Evolutionary conservation across 2,329 filamentous ascomycete genomes (phyloP), one percentile per base, ranked within the genome.

Genomic region (Cryphonectria japonica): DNA sequence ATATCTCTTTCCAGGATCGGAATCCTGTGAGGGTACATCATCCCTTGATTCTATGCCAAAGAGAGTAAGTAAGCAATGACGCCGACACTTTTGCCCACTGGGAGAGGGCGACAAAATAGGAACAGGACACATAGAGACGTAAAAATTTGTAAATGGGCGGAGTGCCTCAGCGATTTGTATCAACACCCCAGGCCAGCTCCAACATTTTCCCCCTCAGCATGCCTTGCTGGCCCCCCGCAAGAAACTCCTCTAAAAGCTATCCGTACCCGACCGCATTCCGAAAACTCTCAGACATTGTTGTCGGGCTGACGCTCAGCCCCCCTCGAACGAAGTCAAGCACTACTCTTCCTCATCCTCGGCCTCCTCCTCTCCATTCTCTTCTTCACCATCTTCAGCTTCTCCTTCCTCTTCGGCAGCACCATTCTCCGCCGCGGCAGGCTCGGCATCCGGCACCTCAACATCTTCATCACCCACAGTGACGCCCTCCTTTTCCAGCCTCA

Each of bases 401-500:
- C 26, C 69, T 32, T 74, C 75, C 37, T 74, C 77, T 29, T 73
- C 75, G 19, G 66, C 71, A 22, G 60, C 73, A 16, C 69, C 75
- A 11, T 76, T 76, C 37, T 77, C 77, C 13, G 78, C 77, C 2
- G 73, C 75, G 5, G 68, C 76, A 1, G 75, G 76, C 32, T 74
- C 76, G n/a, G 75, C 78, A 54, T 75, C 75, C 34, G 62, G 70
- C 65, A 70, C 74, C 57, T 74, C 75, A 19, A 70, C 72, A 39
- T 75, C 74, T 7, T 65, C 74, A 19, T 76, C 76, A 7, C 82
- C 77, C 74, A 78, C 79, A 72, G 82, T 78, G 3, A 85, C 85
- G 3, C 92, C 92, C 76, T 94, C 91, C 71, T 87, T 88, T 84
- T 98, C 96, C 73, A 97, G 79, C 78, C 88, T 87, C 76, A 98